These are phyloP conservation scores for Dryadomyces sulphureus DNA, from an alignment of 2,329 filamentous ascomycete species.

Conservation along the genomic window DNA sequence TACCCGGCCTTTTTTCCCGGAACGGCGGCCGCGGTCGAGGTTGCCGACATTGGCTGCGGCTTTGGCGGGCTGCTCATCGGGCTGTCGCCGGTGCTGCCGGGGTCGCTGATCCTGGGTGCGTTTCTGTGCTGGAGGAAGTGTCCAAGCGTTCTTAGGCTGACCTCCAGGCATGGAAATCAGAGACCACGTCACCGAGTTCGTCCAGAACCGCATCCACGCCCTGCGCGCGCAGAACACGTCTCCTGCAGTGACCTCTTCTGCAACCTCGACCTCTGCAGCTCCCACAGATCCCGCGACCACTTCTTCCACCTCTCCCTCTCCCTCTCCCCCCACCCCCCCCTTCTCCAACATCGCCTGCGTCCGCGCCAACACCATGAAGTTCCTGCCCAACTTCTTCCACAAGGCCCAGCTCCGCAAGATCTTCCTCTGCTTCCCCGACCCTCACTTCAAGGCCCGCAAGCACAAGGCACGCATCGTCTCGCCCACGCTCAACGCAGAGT, in stretches of 20 bases:
- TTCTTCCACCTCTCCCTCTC: slow-evolving; percentile 15
- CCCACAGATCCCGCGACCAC: no score
- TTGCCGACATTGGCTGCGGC: slow-evolving; percentile 94
- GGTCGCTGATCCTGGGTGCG: slow-evolving; percentile 67
- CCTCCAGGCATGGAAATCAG: slow-evolving; percentile 75
- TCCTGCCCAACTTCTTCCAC: slow-evolving; percentile 92
- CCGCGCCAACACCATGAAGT: slow-evolving; percentile 96
- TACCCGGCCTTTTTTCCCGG: slow-evolving; percentile 57
- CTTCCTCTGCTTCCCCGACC: slow-evolving; percentile 97
- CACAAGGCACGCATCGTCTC: slow-evolving; percentile 95
- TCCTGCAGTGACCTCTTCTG: no score
- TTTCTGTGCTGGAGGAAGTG: slow-evolving; percentile 1
- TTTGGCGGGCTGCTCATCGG: slow-evolving; percentile 87
- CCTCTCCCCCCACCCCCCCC: slow-evolving; percentile 18
- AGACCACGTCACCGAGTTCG: slow-evolving; percentile 76
- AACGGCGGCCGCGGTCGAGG: slow-evolving; percentile 41
- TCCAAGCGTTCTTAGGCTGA: slow-evolving; percentile 8
- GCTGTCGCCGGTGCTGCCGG: slow-evolving; percentile 64
- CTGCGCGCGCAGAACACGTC: slow-evolving; percentile 48
- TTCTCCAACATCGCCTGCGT: slow-evolving; percentile 86
- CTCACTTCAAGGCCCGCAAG: slow-evolving; percentile 94
- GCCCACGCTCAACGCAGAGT: slow-evolving; percentile 76
- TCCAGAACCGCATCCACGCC: slow-evolving; percentile 74
- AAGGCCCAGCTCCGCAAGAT: slow-evolving; percentile 73
- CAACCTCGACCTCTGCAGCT: slow-evolving; percentile 16